A percentile compares a stretch with the other conserved stretches of the same genome.
phyloP scores from a whole-genome alignment of 2,329 filamentous ascomycete species.

The Ophiostoma himal-ulmi region DNA sequence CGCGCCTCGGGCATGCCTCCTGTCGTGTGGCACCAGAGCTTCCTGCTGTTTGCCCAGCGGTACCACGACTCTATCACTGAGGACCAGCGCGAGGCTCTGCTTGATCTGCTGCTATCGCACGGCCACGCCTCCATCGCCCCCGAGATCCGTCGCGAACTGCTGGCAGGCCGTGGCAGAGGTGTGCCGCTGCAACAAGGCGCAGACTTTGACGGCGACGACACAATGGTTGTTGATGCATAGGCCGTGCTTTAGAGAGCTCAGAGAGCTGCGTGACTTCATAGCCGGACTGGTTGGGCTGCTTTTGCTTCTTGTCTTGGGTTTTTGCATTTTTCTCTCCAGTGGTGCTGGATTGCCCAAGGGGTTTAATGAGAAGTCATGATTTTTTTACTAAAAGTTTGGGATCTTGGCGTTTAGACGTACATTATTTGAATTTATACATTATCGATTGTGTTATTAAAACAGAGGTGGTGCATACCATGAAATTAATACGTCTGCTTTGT shows the following conservation, averaged over 20 bases:
- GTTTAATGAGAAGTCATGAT: conserved; percentile 21
- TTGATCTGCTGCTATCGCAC: conserved; percentile 78
- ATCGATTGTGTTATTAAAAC: background rate
- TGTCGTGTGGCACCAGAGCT: conserved; percentile 92
- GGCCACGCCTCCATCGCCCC: conserved; percentile 86
- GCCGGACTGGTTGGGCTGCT: background rate
- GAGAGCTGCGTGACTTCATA: background rate
- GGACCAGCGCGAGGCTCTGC: conserved; percentile 78
- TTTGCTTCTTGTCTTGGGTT: background rate
- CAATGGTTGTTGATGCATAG: conserved; percentile 66
- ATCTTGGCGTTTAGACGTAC: conserved; percentile 10
- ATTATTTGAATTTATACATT: conserved; percentile 9
- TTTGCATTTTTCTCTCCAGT: conserved; percentile 11
- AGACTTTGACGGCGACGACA: conserved; percentile 73
- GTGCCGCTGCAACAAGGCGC: conserved; percentile 57
- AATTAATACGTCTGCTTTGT: too few relatives aligned
- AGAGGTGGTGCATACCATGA: too few relatives aligned
- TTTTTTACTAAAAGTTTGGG: conserved; percentile 16
- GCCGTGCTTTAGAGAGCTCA: background rate
- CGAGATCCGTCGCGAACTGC: conserved; percentile 79
- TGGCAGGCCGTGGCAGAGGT: conserved; percentile 82
- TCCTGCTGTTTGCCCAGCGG: conserved; percentile 85
- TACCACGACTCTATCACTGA: conserved; percentile 94
- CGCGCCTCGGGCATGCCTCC: conserved; percentile 48
- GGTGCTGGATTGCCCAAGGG: background rate